Percentiles rank a stretch among this genome's conserved stretches.
Evolutionary conservation across 2,329 filamentous ascomycete species (phyloP).

Genomic region (Stagonosporopsis chrysanthemi): DNA sequence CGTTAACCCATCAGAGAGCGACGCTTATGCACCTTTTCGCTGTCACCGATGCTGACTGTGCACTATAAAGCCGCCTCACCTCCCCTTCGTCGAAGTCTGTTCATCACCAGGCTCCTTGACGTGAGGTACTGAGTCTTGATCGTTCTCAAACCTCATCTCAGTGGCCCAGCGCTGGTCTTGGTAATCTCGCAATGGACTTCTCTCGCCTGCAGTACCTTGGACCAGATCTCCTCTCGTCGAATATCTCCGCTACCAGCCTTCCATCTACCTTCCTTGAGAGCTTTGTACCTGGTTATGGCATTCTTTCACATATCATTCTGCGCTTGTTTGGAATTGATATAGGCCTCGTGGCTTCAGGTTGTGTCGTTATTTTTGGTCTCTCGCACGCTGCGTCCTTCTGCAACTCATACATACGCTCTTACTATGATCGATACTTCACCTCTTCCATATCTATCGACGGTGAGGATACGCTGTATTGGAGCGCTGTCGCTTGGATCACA

Average conservation of each 20-base stretch:
- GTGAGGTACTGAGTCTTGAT: not conserved
- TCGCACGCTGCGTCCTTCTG: slow-evolving; percentile 35
- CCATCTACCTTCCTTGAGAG: slow-evolving; percentile 58
- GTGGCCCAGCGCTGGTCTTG: not conserved
- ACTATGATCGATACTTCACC: slow-evolving; percentile 45
- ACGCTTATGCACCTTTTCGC: slow-evolving; percentile 8
- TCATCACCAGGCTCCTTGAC: not conserved
- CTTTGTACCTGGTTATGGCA: slow-evolving; percentile 59
- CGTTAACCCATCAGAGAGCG: not conserved
- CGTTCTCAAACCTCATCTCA: not conserved
- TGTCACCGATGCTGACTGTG: slow-evolving; percentile 10
- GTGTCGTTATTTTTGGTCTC: slow-evolving; percentile 53
- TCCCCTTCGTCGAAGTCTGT: not conserved
- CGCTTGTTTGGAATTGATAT: slow-evolving; percentile 57
- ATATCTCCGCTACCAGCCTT: slow-evolving; percentile 44
- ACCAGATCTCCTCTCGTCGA: slow-evolving; percentile 24
- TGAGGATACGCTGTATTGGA: slow-evolving; percentile 53
- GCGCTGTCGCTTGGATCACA: slow-evolving; percentile 55
- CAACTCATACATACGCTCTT: slow-evolving; percentile 39
- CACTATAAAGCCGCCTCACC: slow-evolving; percentile 3
- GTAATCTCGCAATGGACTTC: slow-evolving; percentile 31
- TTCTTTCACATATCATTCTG: slow-evolving; percentile 55
- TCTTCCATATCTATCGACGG: slow-evolving; percentile 55
- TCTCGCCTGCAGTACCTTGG: slow-evolving; percentile 27
- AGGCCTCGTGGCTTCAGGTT: slow-evolving; percentile 55